These are phyloP conservation scores for Umbilicaria muhlenbergii DNA, from an alignment of 495 filamentous ascomycete species.

Conservation along the genomic window DNA sequence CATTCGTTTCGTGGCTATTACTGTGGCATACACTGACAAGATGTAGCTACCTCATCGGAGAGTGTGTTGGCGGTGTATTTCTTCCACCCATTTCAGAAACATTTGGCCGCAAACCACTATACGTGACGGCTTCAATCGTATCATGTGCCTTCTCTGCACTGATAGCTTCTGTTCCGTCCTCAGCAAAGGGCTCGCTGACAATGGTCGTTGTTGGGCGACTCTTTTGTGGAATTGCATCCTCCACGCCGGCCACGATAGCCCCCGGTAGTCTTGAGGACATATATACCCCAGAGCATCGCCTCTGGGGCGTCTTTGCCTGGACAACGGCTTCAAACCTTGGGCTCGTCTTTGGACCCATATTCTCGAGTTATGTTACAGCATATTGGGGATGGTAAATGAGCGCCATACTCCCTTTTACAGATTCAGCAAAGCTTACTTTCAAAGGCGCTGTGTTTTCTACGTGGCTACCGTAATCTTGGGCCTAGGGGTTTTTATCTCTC, in stretches of 20 bases:
- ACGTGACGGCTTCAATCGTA: slow-evolving; percentile 13
- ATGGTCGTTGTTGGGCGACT: slow-evolving; percentile 14
- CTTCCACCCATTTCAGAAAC: slow-evolving; percentile 19
- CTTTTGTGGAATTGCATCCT: slow-evolving; percentile 17
- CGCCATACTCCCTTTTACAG: no score
- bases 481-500: slow-evolving; percentile 4
- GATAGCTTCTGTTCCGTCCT: slow-evolving; percentile 8
- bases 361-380: slow-evolving; percentile 12
- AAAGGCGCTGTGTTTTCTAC: slow-evolving; percentile 14
- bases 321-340: slow-evolving; percentile 14
- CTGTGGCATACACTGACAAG: neutral
- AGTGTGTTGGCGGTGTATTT: slow-evolving; percentile 19
- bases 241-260: slow-evolving; percentile 17
- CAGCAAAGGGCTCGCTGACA: no score
- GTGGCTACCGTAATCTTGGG: slow-evolving; percentile 5
- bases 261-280: slow-evolving; percentile 20
- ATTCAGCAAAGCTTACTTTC: no score
- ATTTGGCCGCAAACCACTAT: slow-evolving; percentile 17
- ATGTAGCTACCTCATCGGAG: slow-evolving; percentile 18
- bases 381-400: neutral
- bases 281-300: slow-evolving; percentile 12
- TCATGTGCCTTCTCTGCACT: slow-evolving; percentile 15
- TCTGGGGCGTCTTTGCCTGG: slow-evolving; percentile 19
- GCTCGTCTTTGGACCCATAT: slow-evolving; percentile 16
- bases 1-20: no score